Percentiles rank a stretch among this genome's conserved stretches.
phyloP scores from a whole-genome alignment of 306 rosid species.

The Glycine soja region DNA sequence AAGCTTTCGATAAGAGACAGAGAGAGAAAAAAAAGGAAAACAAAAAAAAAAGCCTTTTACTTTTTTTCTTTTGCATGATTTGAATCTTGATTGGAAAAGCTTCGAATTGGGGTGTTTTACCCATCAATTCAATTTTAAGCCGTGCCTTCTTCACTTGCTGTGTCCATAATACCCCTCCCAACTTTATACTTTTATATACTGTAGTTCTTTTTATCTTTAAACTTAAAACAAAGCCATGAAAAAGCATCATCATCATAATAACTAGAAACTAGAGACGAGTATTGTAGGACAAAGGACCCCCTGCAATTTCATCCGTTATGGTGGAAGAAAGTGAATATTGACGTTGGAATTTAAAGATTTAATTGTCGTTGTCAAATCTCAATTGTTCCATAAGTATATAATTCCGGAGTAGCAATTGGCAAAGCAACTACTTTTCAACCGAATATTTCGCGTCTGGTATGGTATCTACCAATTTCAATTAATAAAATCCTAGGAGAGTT shows the following conservation, averaged over 20 bases:
- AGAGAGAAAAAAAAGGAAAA: neutral
- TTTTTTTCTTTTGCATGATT: constrained; percentile 12
- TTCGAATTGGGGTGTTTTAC: constrained; percentile 51
- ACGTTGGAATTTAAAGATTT: constrained; percentile 13
- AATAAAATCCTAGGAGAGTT: neutral
- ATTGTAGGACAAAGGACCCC: neutral
- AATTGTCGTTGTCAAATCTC: constrained; percentile 26
- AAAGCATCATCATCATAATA: constrained; percentile 15
- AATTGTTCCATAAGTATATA: neutral
- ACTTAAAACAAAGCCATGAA: neutral
- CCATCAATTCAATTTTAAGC: constrained; percentile 62
- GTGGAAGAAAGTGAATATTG: constrained; percentile 5
- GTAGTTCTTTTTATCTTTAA: constrained; percentile 9
- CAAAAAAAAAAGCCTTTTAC: neutral
- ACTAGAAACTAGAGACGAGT: neutral
- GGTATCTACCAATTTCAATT: constrained; percentile 1
- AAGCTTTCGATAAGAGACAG: constrained; percentile 23
- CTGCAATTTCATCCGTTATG: constrained; percentile 25
- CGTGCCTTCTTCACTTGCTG: constrained; percentile 35
- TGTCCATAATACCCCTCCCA: constrained; percentile 11
- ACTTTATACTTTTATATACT: neutral
- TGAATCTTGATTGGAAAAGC: constrained; percentile 49
- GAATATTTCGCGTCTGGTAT: constrained; percentile 9
- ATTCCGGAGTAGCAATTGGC: neutral
- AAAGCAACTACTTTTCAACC: constrained; percentile 15